Base-by-base conservation (phyloP, 2,329 filamentous ascomycete species). In the Westerdykella aurantiaca region DNA sequence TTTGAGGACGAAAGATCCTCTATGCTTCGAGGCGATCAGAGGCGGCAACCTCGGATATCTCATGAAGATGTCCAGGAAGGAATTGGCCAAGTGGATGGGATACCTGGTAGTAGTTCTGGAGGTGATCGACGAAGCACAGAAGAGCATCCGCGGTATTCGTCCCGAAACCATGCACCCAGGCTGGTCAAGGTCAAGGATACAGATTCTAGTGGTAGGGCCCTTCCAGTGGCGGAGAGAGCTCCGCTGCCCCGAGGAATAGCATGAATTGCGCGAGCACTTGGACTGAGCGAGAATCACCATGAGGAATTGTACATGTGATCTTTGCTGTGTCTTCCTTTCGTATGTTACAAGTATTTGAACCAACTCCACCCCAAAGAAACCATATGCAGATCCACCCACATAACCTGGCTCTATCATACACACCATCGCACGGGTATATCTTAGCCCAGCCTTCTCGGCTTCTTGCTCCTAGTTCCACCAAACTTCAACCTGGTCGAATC, bases 401-500 rank as follows among this genome's bases (percentile, higher is more conserved):
- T 29, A 10, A 12, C 7, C 25, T 29, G 25, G 9, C 25, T 29
- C 25, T 29, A 29, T 29, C 25, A 29, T 29, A 29, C 25, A 29
- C 25, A 7, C 25, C 25, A 29, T 12, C 25, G 7, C 25, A 29
- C 6, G 25, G 25, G 25, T 29, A 29, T 29, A 29, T 2, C 47
- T 52, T 61, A 85, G 69, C 81, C 80, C 73, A 97, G 71, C 73
- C 93, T 85, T 70, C 90, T 90, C 33, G 83, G 85, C 66, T 83
- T 87, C 68, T 79, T 80, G 73, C 88, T 91, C 69, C 90, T 86
- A 33, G 86, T 88, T 63, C 93, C 94, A 71, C 90, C 93, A 75
- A 97, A 95, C 76, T 98, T 98, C 69, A 97, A 70, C 60, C 85
- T 85, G 43, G 91, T 97, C 34, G 81, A 77, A 71, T 98, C 93